Evolutionary conservation across 2,329 filamentous ascomycete genomes (phyloP), one percentile per base, ranked within the genome.

Genomic region (Phoma sp.): DNA sequence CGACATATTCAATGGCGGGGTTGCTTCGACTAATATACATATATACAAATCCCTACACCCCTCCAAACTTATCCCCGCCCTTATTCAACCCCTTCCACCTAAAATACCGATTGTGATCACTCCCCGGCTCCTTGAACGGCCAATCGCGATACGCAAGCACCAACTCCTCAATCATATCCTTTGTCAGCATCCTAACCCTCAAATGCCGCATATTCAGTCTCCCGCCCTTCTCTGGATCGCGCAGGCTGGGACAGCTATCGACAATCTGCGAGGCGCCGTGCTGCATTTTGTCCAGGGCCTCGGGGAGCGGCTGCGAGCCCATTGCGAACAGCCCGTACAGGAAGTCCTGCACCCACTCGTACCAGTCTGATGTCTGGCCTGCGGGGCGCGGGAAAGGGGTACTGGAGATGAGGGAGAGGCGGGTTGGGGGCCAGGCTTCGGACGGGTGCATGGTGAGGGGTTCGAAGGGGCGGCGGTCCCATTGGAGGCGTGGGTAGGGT

Each of bases 401-500:
- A 55, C 91, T 78, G 70, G 92, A 89, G 15, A 92, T 71, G 3
- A 94, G 82, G 10, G 79, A 76, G 51, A 85, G 78, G 6, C 80
- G 76, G 8, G 80, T 74, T 22, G 82, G 78, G 1, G 91, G 91
- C 71, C 82, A 91, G 65, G 91, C 88, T 61, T 96, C 92, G 0
- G 82, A 67, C 0, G 74, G 46, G 4, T 78, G 57, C 2, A 85
- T 82, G 22, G 78, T 73, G 15, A 96, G 78, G 0, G 91, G 89
- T 65, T 96, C 91, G 65, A 85, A 86, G 2, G 79, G 76, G 15
- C 92, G 86, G 1, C 83, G 81, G 72, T 96, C 91, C 85, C 88
- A 93, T 43, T 65, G 60, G 4, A 73, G 44, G 17, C 66, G 70
- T 4, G 62, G 60, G 8, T 44, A 13, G 4, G 62, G 58, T 7